Evolutionary conservation across 192 early-diverging fungal species (phyloP), one percentile per base, ranked within the genome.

Genomic region (Backusella liffmaniae): DNA sequence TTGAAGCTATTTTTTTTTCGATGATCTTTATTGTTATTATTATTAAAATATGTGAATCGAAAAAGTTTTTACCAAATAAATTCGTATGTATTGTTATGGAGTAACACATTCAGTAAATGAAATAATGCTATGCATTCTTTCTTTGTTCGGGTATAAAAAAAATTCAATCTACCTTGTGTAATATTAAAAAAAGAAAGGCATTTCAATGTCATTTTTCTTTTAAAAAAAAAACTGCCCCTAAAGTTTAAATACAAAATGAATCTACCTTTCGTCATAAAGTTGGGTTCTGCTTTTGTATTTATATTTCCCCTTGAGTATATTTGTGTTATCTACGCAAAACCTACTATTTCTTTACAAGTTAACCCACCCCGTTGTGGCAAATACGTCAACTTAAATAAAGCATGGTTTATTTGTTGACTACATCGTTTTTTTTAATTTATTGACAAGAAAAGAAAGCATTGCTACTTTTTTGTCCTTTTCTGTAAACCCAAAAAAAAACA

Each of bases 301-400:
- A 29, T 29, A 62, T 62, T 62, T 62, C 56, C 56, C 23, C 23
- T 62, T 29, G 56, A 62, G 56, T 62, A 29, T 62, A 62, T 62
- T 62, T 62, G 56, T 62, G 56, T 62, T 62, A 26, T 62, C 9
- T 23, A 32, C 32, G 23, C 29, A 62, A 62, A 62, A 29, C 23
- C 53, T 62, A 8, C 56, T 62, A 62, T 62, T 62, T 62, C 56
- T 62, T 62, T 62, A 62, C 56, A 62, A 62, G 56, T 62, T 62
- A 62, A 62, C 26, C 56, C 18, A 49, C 46, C 23, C 21, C n/a
- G 23, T 62, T 62, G 53, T 59, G 56, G 21, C 56, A 62, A 62
- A 62, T 62, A 29, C 56, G 56, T 62, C 56, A 62, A 62, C 56
- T 62, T 62, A 26, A 62, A 29, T 26, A 62, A 26, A 21, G 8